Conservation (phyloP, 495 filamentous ascomycete species). For the Xanthoparmelia taractica region DNA sequence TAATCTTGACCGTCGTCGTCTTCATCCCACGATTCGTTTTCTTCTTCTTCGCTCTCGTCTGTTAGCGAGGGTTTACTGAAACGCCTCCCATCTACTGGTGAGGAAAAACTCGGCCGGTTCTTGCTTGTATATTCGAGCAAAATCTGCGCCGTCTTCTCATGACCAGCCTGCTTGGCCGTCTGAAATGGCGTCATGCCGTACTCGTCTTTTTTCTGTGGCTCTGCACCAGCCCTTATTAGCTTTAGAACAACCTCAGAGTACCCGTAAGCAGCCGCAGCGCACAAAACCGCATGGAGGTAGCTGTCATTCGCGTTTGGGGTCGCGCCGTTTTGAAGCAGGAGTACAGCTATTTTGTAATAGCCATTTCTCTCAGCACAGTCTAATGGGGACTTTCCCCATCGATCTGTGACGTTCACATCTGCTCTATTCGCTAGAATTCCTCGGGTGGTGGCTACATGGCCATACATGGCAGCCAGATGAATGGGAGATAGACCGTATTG, state of each 20-base stretch:
- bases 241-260: constrained; percentile 10
- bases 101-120: not conserved
- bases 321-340: constrained; percentile 17
- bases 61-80: not conserved
- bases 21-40: not conserved
- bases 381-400: constrained; percentile 14
- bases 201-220: constrained; percentile 15
- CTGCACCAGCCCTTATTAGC: constrained; percentile 17
- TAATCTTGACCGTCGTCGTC: too few species aligned
- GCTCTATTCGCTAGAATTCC: constrained; percentile 4
- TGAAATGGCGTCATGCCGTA: constrained; percentile 18
- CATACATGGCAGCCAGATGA: constrained; percentile 1
- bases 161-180: constrained; percentile 9
- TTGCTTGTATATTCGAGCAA: not conserved
- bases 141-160: constrained; percentile 12
- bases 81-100: not conserved
- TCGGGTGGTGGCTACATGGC: not conserved
- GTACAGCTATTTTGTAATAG: constrained; percentile 4
- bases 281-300: constrained; percentile 10
- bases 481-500: not conserved
- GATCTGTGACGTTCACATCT: constrained; percentile 22
- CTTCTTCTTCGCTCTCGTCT: not conserved
- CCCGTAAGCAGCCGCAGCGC: constrained; percentile 13
- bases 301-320: constrained; percentile 3
- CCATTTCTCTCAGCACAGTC: not conserved